Evolutionary conservation across 2,329 filamentous ascomycete species (phyloP), one percentile per base, ranked within the genome.

Genomic region (Neofusicoccum umdonicola): DNA sequence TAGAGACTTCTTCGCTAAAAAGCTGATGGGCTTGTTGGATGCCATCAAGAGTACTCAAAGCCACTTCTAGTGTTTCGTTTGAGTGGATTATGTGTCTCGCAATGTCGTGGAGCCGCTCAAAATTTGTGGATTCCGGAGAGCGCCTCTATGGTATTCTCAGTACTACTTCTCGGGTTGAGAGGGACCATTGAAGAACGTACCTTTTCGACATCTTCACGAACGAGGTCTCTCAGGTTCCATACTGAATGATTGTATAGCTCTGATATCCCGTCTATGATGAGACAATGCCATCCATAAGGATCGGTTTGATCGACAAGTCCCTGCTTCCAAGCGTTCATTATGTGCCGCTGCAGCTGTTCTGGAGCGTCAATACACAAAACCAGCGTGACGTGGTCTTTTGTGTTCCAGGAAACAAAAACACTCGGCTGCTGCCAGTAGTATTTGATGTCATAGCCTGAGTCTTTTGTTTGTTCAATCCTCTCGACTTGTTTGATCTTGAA

Each of bases 401-500:
- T 2, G 3, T 62, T 42, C 58, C 58, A 62, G 2, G 47, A 51
- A 31, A 62, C 45, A 15, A 50, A 17, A 11, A 62, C 15, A 15
- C 47, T 62, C 2, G 47, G 44, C 35, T 62, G 58, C 11, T 41
- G 34, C 45, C 58, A 62, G 13, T 15, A 1, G 22, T 60, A 60
- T 3, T 15, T n/a, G 31, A 60, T 19, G 13, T 37, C 31, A 12
- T 11, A 37, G 7, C 4, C 11, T 3, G 27, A 4, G 9, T 19
- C 6, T 5, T 9, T 27, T 19, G 13, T 3, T 4, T 12, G 4
- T 9, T 35, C 1, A 2, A 6, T n/a, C 19, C 27, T 60, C 5
- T n/a, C 19, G 9, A 62, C 58, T 27, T 62, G 58, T 12, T 62
- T 62, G 17, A 62, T 42, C n/a, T 62, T 62, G 7, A 62, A 62